These are phyloP conservation scores for Salix exigua DNA, from an alignment of 345 rosid genomes.

Conservation along the genomic window DNA sequence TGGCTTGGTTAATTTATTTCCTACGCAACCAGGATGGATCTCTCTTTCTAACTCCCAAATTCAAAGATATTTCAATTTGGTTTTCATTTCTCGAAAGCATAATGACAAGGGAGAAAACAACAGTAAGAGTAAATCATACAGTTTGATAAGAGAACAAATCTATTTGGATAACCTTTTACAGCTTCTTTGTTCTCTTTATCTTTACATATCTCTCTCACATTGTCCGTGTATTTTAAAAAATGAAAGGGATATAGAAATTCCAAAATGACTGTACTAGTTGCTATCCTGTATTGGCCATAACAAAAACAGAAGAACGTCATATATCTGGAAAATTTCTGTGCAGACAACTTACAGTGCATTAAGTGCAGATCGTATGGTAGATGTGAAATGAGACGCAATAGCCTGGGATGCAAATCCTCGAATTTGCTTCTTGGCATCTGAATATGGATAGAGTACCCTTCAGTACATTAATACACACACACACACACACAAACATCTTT, in stretches of 20 bases:
- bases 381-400: constrained; percentile 17
- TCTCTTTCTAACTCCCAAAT: background rate
- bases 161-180: background rate
- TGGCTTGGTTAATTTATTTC: background rate
- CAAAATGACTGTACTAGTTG: background rate
- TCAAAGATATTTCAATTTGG: background rate
- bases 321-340: background rate
- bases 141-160: background rate
- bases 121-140: background rate
- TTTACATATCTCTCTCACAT: background rate
- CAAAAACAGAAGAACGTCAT: background rate
- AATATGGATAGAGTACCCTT: constrained; percentile 7
- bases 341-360: constrained; percentile 11
- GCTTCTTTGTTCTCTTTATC: background rate
- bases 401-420: constrained; percentile 29
- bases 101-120: background rate
- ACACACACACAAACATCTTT: background rate
- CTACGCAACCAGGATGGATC: background rate
- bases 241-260: background rate
- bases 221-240: background rate
- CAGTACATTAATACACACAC: background rate
- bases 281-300: background rate
- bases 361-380: constrained; percentile 15
- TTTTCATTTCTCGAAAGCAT: background rate
- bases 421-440: constrained; percentile 61